These are phyloP conservation scores for Vickermania ingenoplastis DNA, from an alignment of 208 protist species.

Conservation along the genomic window DNA sequence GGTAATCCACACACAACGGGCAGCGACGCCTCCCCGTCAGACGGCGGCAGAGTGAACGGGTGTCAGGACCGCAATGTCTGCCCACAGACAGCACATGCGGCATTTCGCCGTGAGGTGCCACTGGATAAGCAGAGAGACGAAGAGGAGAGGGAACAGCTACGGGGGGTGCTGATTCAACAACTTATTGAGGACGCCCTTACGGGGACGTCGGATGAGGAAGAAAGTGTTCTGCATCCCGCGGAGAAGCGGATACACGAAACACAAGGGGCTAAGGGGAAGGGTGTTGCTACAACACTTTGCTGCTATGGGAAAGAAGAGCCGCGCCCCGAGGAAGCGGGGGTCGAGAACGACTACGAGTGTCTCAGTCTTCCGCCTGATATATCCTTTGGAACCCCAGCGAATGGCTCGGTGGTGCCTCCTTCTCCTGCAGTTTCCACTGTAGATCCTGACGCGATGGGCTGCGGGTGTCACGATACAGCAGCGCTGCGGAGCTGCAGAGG, in stretches of 20 bases:
- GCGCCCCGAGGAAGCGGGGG: too few species aligned
- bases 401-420: not conserved
- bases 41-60: too few species aligned
- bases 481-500: not conserved
- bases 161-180: not conserved
- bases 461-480: not conserved
- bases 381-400: not conserved
- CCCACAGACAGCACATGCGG: not conserved
- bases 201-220: not conserved
- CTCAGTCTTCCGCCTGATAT: not conserved
- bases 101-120: not conserved
- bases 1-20: not conserved
- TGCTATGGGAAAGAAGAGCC: too few species aligned
- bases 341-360: not conserved
- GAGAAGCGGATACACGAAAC: not conserved
- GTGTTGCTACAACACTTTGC: too few species aligned
- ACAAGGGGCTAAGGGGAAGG: not conserved
- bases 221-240: not conserved
- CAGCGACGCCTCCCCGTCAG: not conserved
- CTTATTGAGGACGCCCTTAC: not conserved
- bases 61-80: too few species aligned
- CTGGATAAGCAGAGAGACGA: not conserved
- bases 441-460: not conserved
- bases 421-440: not conserved
- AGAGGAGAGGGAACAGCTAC: not conserved